These are phyloP conservation scores for Lachnellula cervina DNA, from an alignment of 2,329 filamentous ascomycete genomes.

Conservation along the genomic window DNA sequence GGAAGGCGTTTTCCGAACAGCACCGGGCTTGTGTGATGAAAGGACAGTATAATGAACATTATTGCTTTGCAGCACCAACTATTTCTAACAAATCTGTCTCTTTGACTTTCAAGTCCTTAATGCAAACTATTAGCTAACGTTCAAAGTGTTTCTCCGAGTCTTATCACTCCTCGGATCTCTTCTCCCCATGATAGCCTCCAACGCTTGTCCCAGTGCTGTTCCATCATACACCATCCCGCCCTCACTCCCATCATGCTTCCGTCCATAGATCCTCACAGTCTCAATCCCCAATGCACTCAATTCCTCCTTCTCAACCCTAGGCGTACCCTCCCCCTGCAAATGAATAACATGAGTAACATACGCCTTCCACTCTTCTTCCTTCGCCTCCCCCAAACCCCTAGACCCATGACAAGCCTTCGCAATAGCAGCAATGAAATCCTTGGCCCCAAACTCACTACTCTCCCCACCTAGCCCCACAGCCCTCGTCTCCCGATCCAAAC, in stretches of 20 bases:
- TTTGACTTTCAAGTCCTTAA: neutral
- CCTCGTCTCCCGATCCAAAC: conserved; percentile 80
- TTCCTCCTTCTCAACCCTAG: conserved; percentile 61
- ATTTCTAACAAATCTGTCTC: neutral
- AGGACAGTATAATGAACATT: too few species aligned
- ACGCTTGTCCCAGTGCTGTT: conserved; percentile 65
- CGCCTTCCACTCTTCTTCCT: conserved; percentile 46
- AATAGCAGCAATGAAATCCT: conserved; percentile 80
- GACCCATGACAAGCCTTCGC: conserved; percentile 55
- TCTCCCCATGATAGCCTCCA: conserved; percentile 72
- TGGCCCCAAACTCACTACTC: conserved; percentile 58
- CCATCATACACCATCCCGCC: conserved; percentile 67
- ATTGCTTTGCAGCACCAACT: neutral
- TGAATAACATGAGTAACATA: conserved; percentile 86
- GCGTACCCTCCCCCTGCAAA: conserved; percentile 65
- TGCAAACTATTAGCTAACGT: neutral
- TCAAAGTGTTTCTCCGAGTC: conserved; percentile 56
- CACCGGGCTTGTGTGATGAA: neutral
- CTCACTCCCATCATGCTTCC: conserved; percentile 46
- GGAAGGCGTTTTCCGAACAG: neutral
- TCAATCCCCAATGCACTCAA: conserved; percentile 68
- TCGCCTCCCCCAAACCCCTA: conserved; percentile 19
- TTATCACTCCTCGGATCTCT: conserved; percentile 47
- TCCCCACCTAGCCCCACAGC: conserved; percentile 42
- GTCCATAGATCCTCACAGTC: conserved; percentile 70